A percentile compares a stretch with the other conserved stretches of the same genome.
Conservation (phyloP, 768 basidiomycete genomes). For the Pleurotus sapidus region DNA sequence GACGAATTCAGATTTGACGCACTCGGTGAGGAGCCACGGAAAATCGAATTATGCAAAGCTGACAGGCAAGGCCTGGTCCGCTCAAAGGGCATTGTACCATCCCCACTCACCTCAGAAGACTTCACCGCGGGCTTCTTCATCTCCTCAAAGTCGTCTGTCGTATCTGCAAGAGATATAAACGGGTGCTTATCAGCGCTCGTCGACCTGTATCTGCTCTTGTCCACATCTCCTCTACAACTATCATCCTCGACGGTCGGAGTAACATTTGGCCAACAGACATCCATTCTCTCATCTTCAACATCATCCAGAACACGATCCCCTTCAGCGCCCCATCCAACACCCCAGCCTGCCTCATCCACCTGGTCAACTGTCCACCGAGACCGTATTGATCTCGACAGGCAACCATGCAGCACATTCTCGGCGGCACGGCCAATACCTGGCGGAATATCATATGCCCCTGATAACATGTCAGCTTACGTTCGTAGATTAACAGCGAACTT, state of each 20-base stretch:
- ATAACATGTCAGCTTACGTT: no score
- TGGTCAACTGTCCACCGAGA: conserved; percentile 78
- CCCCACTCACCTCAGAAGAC: neutral
- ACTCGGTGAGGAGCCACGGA: neutral
- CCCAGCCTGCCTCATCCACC: conserved; percentile 82
- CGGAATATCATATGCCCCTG: conserved; percentile 66
- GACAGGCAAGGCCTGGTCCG: conserved; percentile 3
- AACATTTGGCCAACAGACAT: neutral
- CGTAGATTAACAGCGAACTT: conserved; percentile 16
- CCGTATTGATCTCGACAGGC: conserved; percentile 61
- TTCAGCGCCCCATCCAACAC: conserved; percentile 65
- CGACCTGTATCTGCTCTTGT: neutral
- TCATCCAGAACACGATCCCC: conserved; percentile 39
- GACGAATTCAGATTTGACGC: neutral
- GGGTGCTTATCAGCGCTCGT: neutral
- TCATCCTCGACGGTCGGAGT: neutral
- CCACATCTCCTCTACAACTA: neutral
- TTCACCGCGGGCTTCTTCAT: neutral
- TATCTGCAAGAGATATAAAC: conserved; percentile 1
- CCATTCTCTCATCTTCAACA: conserved; percentile 9
- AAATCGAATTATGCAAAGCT: conserved; percentile 5
- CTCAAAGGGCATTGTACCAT: neutral
- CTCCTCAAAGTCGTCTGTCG: neutral
- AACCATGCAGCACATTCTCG: conserved; percentile 73
- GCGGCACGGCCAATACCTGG: conserved; percentile 55